Evolutionary conservation across 2,329 filamentous ascomycete species (phyloP).

Genomic region (Verticillium klebahnii): DNA sequence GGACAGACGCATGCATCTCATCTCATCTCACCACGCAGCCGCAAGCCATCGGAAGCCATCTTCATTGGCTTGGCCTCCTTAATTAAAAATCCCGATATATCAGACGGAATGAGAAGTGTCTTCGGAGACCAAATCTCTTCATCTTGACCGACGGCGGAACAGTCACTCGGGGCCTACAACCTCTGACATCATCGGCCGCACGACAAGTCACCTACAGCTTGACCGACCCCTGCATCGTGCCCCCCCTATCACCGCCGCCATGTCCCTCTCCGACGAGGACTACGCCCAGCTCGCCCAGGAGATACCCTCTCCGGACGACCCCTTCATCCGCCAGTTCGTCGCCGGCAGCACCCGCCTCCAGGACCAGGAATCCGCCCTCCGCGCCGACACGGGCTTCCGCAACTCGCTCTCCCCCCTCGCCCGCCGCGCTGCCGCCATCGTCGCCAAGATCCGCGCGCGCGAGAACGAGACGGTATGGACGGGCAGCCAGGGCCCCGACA

Average conservation of each 20-base stretch:
- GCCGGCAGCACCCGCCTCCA: constrained; percentile 72
- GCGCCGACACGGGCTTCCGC: constrained; percentile 67
- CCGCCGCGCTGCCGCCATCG: constrained; percentile 66
- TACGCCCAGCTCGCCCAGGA: constrained; percentile 54
- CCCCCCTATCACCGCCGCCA: constrained; percentile 9
- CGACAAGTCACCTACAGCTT: background rate
- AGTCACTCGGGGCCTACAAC: background rate
- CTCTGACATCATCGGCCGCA: background rate
- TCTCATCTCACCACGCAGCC: background rate
- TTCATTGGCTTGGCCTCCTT: no score
- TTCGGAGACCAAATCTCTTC: background rate
- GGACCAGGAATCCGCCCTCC: constrained; percentile 72
- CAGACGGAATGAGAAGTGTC: no score
- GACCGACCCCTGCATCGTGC: background rate
- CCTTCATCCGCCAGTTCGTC: constrained; percentile 79
- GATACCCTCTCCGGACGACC: constrained; percentile 58
- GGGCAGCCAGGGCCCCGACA: constrained; percentile 51
- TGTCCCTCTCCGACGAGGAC: constrained; percentile 48
- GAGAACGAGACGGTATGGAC: constrained; percentile 70
- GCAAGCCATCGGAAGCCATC: background rate
- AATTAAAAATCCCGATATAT: no score
- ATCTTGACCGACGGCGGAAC: background rate
- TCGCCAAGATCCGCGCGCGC: constrained; percentile 66
- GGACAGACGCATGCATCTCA: background rate
- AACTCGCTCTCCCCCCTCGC: constrained; percentile 69